A percentile compares a stretch with the other conserved stretches of the same genome.
Conservation (phyloP, 2,329 filamentous ascomycete genomes). For the Xylariaceae sp. region DNA sequence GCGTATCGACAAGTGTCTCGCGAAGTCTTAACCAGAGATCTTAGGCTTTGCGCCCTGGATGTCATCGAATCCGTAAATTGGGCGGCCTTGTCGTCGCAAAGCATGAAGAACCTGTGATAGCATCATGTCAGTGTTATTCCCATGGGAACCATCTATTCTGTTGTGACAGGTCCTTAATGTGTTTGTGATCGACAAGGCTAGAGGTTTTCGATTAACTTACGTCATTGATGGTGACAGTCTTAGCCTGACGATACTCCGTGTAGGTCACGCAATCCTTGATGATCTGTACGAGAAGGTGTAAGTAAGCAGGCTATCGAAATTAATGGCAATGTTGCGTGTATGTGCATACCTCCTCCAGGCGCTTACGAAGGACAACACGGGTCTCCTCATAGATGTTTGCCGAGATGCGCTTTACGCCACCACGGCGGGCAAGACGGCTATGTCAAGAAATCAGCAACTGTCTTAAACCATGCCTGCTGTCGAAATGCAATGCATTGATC, state of each 20-base stretch:
- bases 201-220: conserved; percentile 37
- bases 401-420: conserved; percentile 72
- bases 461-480: background rate
- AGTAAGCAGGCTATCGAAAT: background rate
- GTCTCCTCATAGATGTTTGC: conserved; percentile 60
- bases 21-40: background rate
- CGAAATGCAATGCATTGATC: no score
- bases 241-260: conserved; percentile 50
- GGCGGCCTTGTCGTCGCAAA: conserved; percentile 44
- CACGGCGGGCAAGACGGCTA: conserved; percentile 68
- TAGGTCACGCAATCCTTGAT: conserved; percentile 46
- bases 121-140: conserved; percentile 2
- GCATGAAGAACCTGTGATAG: conserved; percentile 49
- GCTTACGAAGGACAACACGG: conserved; percentile 46
- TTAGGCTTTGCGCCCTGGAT: conserved; percentile 3
- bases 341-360: conserved; percentile 44
- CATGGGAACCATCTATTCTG: no score
- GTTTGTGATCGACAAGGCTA: background rate
- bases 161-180: background rate
- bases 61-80: conserved; percentile 57
- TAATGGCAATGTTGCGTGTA: background rate
- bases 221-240: conserved; percentile 61
- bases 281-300: conserved; percentile 39
- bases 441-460: conserved; percentile 2
- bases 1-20: no score